Conservation (phyloP, 352 stramenopile genomes). For the Globisporangium heterothallicum region DNA sequence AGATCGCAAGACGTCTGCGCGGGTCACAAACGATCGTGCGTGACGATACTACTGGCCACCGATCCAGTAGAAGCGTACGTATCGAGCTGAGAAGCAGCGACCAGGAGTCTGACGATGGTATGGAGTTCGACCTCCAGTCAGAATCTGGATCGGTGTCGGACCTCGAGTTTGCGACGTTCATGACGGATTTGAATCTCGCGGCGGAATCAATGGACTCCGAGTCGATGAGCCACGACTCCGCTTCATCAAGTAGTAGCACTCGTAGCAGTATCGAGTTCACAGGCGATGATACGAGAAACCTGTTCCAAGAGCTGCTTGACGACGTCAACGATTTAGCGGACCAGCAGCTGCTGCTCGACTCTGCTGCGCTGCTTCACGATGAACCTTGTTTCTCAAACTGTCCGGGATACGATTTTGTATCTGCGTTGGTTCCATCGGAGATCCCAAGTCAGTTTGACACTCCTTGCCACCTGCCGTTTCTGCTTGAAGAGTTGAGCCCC, state of each 20-base stretch:
- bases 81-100: too few species aligned
- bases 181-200: not conserved
- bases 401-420: not conserved
- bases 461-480: not conserved
- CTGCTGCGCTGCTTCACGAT: not conserved
- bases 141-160: not conserved
- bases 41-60: not conserved
- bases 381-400: not conserved
- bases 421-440: not conserved
- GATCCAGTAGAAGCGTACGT: not conserved
- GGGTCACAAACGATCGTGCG: not conserved
- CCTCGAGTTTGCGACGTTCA: not conserved
- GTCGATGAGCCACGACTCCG: not conserved
- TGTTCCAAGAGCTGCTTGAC: not conserved
- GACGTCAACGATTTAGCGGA: conserved; percentile 1
- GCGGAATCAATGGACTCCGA: not conserved
- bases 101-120: not conserved
- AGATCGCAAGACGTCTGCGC: not conserved
- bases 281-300: not conserved
- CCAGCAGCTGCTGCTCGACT: conserved; percentile 1
- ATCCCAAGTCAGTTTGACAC: not conserved
- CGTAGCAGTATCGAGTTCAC: too few species aligned
- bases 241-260: not conserved
- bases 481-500: not conserved
- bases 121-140: not conserved